Conservation (phyloP, 164 flowering plant genomes). For the Houttuynia cordata region DNA sequence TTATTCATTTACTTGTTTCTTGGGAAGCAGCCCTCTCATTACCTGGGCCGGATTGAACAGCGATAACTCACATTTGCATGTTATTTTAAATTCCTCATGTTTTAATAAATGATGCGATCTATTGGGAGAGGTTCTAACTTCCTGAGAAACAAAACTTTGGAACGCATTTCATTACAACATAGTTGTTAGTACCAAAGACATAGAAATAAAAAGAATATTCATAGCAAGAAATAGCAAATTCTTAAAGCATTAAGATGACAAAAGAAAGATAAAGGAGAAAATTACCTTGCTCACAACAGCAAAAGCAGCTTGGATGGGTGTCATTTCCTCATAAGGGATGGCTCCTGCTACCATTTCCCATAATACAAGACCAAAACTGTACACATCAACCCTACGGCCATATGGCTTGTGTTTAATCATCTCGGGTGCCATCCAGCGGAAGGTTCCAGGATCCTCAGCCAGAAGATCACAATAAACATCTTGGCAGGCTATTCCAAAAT, state of each 20-base stretch:
- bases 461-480: slow-evolving; percentile 59
- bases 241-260: neutral
- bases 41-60: too few relatives aligned
- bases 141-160: too few relatives aligned
- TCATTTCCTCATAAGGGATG: slow-evolving; percentile 79
- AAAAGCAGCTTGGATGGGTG: slow-evolving; percentile 85
- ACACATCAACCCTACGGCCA: slow-evolving; percentile 76
- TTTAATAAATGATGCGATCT: too few relatives aligned
- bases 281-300: slow-evolving; percentile 82
- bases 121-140: too few relatives aligned
- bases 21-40: too few relatives aligned
- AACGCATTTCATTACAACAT: too few relatives aligned
- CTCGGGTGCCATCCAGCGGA: slow-evolving; percentile 99
- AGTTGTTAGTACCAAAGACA: too few relatives aligned
- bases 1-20: too few relatives aligned
- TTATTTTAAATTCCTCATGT: too few relatives aligned
- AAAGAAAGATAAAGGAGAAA: neutral
- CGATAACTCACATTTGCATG: too few relatives aligned
- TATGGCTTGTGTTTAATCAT: slow-evolving; percentile 72
- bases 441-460: slow-evolving; percentile 87
- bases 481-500: slow-evolving; percentile 91
- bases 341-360: slow-evolving; percentile 88
- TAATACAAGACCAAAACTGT: slow-evolving; percentile 79
- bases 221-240: too few relatives aligned
- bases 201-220: too few relatives aligned